phyloP scores from a whole-genome alignment of 2,329 filamentous ascomycete species.

The Xylariaceae sp. region DNA sequence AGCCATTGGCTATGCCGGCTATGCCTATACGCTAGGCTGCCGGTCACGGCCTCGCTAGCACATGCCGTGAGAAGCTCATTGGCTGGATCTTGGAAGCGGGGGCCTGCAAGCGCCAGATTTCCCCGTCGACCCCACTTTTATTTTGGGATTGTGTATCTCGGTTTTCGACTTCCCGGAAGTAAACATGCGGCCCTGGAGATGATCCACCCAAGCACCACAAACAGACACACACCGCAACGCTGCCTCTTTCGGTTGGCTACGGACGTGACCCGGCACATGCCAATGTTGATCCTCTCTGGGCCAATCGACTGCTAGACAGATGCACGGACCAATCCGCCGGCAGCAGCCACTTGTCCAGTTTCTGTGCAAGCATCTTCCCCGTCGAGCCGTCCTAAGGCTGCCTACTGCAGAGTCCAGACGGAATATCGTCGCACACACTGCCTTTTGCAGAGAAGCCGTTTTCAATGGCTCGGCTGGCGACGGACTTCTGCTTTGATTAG shows the following conservation, averaged over 20 bases:
- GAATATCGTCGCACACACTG: not conserved
- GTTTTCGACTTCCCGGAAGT: not conserved
- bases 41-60: not conserved
- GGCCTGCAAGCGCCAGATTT: not conserved
- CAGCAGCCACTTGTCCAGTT: not conserved
- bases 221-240: conserved; percentile 15
- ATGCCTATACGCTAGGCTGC: not conserved
- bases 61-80: not conserved
- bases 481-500: conserved; percentile 7
- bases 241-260: conserved; percentile 5
- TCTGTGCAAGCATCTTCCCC: conserved; percentile 6
- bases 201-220: no score
- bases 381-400: not conserved
- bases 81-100: not conserved
- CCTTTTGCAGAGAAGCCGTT: not conserved
- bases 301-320: conserved; percentile 1
- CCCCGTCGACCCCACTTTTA: conserved; percentile 13
- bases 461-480: conserved; percentile 6
- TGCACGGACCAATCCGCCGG: not conserved
- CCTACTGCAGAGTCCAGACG: not conserved
- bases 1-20: no score
- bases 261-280: conserved; percentile 7
- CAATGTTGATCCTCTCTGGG: conserved; percentile 1
- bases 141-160: not conserved
- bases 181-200: no score